phyloP scores from a whole-genome alignment of 257 asterid genomes.

The Solanum gracilifrons region DNA sequence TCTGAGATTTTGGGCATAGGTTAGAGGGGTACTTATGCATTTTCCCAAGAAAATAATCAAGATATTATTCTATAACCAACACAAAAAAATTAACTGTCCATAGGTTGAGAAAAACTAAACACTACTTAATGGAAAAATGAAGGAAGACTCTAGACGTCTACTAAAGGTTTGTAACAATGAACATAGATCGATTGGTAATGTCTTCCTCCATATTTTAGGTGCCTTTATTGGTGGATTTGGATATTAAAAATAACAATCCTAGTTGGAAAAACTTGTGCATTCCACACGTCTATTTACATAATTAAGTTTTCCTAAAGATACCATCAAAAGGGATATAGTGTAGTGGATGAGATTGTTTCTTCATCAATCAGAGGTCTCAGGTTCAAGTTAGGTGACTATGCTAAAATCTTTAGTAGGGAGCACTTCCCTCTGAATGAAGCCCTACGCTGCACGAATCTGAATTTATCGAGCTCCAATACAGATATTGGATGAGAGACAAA shows the following conservation, averaged over 20 bases:
- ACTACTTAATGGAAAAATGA: background rate
- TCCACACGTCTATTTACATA: background rate
- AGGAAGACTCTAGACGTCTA: background rate
- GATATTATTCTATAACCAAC: background rate
- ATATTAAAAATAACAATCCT: background rate
- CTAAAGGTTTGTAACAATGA: background rate
- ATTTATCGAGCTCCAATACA: background rate
- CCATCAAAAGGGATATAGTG: background rate
- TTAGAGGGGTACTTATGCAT: too few relatives aligned
- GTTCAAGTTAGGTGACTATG: background rate
- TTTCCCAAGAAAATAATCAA: too few relatives aligned
- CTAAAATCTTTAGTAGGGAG: too few relatives aligned
- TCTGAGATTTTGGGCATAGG: too few relatives aligned
- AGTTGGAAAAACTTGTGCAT: background rate
- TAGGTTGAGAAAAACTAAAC: background rate
- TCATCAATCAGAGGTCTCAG: background rate
- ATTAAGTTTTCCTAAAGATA: background rate
- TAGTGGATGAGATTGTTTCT: background rate
- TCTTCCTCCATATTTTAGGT: background rate
- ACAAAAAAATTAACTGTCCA: too few relatives aligned
- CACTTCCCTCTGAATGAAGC: accelerated
- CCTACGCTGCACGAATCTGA: too few relatives aligned
- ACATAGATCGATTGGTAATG: background rate
- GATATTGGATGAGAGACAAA: background rate
- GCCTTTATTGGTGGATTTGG: background rate